Evolutionary conservation across 2,329 filamentous ascomycete species (phyloP).

Genomic region (Nothophaeocryptopus gaeumannii): DNA sequence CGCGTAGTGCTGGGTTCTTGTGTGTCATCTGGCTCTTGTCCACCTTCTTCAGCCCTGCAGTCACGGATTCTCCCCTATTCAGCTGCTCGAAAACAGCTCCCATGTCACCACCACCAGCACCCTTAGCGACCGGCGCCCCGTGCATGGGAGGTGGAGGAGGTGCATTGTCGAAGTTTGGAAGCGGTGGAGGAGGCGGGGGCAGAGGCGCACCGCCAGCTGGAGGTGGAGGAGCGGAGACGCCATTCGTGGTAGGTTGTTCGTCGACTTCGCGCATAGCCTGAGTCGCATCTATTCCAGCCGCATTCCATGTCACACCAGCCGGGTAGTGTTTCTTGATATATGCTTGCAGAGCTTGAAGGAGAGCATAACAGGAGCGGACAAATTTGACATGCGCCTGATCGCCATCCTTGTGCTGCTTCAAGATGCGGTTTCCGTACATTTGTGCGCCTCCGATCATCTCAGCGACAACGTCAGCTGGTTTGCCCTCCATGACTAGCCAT

Average conservation of each 20-base stretch:
- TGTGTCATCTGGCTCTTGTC: slow-evolving; percentile 97
- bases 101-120: slow-evolving; percentile 58
- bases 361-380: slow-evolving; percentile 86
- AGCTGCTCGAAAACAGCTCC: slow-evolving; percentile 87
- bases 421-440: slow-evolving; percentile 90
- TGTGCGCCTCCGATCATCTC: slow-evolving; percentile 81
- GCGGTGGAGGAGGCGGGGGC: slow-evolving; percentile 67
- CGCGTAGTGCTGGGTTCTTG: slow-evolving; percentile 87
- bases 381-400: slow-evolving; percentile 80
- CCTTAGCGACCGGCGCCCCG: slow-evolving; percentile 50
- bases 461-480: slow-evolving; percentile 80
- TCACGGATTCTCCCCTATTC: slow-evolving; percentile 86
- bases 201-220: slow-evolving; percentile 57
- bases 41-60: slow-evolving; percentile 84
- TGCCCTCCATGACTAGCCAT: slow-evolving; percentile 82
- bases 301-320: slow-evolving; percentile 82
- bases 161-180: slow-evolving; percentile 36
- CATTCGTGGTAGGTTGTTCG: slow-evolving; percentile 32
- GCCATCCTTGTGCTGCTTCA: slow-evolving; percentile 86
- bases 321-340: slow-evolving; percentile 83
- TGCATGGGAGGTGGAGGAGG: slow-evolving; percentile 61
- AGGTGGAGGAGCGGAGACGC: slow-evolving; percentile 50
- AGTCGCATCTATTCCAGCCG: slow-evolving; percentile 67
- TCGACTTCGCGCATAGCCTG: slow-evolving; percentile 64
- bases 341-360: slow-evolving; percentile 78